Percentiles rank a stretch among this genome's conserved stretches.
These are phyloP conservation scores for Parathielavia hyrcaniae DNA, from an alignment of 495 filamentous ascomycete genomes.

Conservation along the genomic window DNA sequence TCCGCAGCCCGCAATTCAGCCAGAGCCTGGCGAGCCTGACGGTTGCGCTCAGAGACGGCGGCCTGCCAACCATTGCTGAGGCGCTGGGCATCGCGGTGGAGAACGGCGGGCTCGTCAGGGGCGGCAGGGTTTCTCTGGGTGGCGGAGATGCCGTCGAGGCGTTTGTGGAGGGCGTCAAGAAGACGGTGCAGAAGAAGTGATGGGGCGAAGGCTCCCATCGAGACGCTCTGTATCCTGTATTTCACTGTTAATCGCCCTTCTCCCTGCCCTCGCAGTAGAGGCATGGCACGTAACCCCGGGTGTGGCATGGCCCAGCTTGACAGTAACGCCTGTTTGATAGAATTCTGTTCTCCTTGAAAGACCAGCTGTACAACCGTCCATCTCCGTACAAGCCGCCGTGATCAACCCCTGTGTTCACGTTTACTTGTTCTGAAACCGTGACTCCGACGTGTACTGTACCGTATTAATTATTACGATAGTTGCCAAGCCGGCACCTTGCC, in stretches of 20 bases:
- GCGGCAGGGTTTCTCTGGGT: slow-evolving; percentile 72
- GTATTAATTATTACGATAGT: background rate
- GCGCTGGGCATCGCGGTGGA: slow-evolving; percentile 71
- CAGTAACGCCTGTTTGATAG: too few relatives aligned
- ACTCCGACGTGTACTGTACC: background rate
- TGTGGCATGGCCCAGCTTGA: too few relatives aligned
- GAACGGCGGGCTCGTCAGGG: slow-evolving; percentile 73
- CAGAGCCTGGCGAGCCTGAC: slow-evolving; percentile 82
- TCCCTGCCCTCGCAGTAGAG: background rate
- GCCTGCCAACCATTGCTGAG: slow-evolving; percentile 79
- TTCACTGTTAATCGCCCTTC: background rate
- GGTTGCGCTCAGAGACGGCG: slow-evolving; percentile 85
- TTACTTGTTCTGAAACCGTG: too few relatives aligned
- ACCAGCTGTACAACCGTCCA: too few relatives aligned
- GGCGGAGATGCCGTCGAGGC: slow-evolving; percentile 84
- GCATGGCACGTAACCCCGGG: background rate
- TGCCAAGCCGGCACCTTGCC: background rate
- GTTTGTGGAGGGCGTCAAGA: slow-evolving; percentile 82
- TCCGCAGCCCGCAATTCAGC: slow-evolving; percentile 85
- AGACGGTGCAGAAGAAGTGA: slow-evolving; percentile 55
- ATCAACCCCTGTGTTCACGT: too few relatives aligned
- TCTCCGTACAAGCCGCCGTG: too few relatives aligned
- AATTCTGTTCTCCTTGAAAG: too few relatives aligned
- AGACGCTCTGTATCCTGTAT: background rate
- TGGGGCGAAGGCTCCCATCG: too few relatives aligned